A percentile compares a stretch with the other conserved stretches of the same genome.
Conservation (phyloP, 2,329 filamentous ascomycete genomes). For the Colletotrichum higginsianum region DNA sequence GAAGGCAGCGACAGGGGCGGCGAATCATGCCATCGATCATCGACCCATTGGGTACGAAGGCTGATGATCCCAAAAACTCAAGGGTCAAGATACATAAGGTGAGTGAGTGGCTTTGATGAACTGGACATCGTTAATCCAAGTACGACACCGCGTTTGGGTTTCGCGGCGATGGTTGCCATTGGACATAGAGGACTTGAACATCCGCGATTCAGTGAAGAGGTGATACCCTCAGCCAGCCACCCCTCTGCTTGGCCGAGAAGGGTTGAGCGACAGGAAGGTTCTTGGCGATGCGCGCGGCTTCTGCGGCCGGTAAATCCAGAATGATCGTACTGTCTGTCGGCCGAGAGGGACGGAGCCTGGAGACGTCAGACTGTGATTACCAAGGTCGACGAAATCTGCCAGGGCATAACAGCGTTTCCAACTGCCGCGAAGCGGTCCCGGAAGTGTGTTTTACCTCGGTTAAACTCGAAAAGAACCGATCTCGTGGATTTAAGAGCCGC, state of each 20-base stretch:
- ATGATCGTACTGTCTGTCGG: not conserved
- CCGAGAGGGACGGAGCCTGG: not conserved
- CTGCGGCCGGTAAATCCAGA: not conserved
- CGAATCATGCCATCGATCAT: not conserved
- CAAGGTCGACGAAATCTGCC: not conserved
- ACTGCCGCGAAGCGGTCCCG: not conserved
- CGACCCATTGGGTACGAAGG: not conserved
- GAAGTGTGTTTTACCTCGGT: not conserved
- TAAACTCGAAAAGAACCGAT: not conserved
- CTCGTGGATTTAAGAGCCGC: not conserved
- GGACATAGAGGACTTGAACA: no score
- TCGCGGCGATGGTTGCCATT: not conserved
- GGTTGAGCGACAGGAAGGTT: slow-evolving; percentile 16
- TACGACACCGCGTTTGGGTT: not conserved
- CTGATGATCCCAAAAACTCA: not conserved
- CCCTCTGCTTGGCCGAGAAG: slow-evolving; percentile 8
- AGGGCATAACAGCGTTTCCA: not conserved
- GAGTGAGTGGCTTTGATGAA: not conserved
- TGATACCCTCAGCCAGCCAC: slow-evolving; percentile 5
- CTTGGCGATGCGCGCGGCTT: slow-evolving; percentile 7
- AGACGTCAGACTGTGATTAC: not conserved
- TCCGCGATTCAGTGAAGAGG: not conserved
- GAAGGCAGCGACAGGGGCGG: not conserved
- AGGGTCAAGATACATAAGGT: no score
- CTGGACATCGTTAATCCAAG: not conserved